A percentile compares a stretch with the other conserved stretches of the same genome.
These are phyloP conservation scores for Rhodosporidiobolus odoratus DNA, from an alignment of 768 basidiomycete genomes.

Conservation along the genomic window DNA sequence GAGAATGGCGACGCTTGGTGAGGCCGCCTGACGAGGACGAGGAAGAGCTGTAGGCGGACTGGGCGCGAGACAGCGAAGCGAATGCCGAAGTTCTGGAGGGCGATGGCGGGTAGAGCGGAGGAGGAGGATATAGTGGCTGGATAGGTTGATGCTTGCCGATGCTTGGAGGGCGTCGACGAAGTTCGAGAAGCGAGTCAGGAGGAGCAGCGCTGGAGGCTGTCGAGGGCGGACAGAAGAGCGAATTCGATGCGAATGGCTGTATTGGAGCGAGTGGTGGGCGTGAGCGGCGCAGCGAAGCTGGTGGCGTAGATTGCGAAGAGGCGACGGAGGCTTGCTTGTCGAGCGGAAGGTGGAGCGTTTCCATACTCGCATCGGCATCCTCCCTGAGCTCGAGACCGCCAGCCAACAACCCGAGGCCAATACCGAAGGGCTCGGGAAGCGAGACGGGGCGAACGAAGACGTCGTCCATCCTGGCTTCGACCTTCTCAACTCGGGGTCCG, in stretches of 20 bases:
- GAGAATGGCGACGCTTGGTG: not conserved
- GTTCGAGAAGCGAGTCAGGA: not conserved
- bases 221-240: not conserved
- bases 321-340: not conserved
- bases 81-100: not conserved
- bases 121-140: not conserved
- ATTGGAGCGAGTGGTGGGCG: not conserved
- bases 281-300: not conserved
- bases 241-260: not conserved
- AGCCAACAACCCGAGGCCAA: not conserved
- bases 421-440: not conserved
- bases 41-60: not conserved
- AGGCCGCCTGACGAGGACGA: not conserved
- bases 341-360: not conserved
- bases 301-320: not conserved
- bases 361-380: not conserved
- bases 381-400: not conserved
- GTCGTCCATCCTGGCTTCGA: not conserved
- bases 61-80: not conserved
- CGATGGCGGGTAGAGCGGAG: not conserved
- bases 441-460: not conserved
- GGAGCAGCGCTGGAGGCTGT: not conserved
- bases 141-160: conserved; percentile 4
- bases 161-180: not conserved
- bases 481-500: not conserved